A percentile compares a stretch with the other conserved stretches of the same genome.
Evolutionary conservation across 2,329 filamentous ascomycete species (phyloP).

Genomic region (Aciculosporium take): DNA sequence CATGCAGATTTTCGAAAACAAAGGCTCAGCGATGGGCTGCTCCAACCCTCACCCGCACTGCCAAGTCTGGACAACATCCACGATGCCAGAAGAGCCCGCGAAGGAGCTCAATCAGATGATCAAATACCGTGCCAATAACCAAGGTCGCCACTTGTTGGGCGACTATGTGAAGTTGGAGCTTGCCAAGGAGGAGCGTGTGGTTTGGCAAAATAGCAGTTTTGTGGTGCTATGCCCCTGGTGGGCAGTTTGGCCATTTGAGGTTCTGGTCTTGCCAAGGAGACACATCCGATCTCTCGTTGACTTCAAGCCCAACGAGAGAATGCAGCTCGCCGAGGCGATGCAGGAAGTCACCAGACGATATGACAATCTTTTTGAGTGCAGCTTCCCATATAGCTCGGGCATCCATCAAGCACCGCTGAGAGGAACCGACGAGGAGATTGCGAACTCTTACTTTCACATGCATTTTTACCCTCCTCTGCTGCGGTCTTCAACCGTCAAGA

Average conservation of each 20-base stretch:
- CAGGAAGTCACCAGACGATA: slow-evolving; percentile 82
- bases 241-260: slow-evolving; percentile 95
- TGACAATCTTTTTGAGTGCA: slow-evolving; percentile 93
- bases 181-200: slow-evolving; percentile 67
- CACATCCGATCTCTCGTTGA: slow-evolving; percentile 80
- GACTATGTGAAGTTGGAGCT: slow-evolving; percentile 80
- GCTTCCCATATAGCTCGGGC: slow-evolving; percentile 92
- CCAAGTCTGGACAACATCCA: slow-evolving; percentile 90
- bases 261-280: slow-evolving; percentile 71
- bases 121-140: slow-evolving; percentile 61
- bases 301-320: slow-evolving; percentile 54
- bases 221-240: slow-evolving; percentile 91
- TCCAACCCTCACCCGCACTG: slow-evolving; percentile 97
- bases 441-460: slow-evolving; percentile 84
- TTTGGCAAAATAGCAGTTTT: slow-evolving; percentile 78
- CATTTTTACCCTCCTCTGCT: slow-evolving; percentile 95
- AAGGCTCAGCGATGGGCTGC: slow-evolving; percentile 94
- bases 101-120: slow-evolving; percentile 66
- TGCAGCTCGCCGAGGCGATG: slow-evolving; percentile 66
- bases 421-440: slow-evolving; percentile 67
- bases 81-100: slow-evolving; percentile 74
- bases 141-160: slow-evolving; percentile 60
- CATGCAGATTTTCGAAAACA: slow-evolving; percentile 99
- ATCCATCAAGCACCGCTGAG: slow-evolving; percentile 88
- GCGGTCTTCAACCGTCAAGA: slow-evolving; percentile 82